Percentiles rank a stretch among this genome's conserved stretches.
phyloP scores from a whole-genome alignment of 768 basidiomycete species.

The Lentinula guzmanii region DNA sequence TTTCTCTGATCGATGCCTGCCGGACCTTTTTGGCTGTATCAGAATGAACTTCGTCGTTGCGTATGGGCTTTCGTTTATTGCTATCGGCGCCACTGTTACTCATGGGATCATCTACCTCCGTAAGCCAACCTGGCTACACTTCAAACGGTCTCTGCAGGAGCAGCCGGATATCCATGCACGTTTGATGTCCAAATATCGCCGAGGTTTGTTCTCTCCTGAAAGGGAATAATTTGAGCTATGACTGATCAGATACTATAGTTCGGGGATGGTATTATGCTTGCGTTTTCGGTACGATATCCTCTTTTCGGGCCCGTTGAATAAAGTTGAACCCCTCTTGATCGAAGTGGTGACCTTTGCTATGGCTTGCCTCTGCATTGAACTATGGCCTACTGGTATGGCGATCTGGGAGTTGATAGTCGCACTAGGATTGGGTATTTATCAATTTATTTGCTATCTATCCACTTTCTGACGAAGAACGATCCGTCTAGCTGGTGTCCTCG shows the following conservation, averaged over 20 bases:
- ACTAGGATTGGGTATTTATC: slow-evolving; percentile 13
- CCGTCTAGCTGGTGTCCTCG: slow-evolving; percentile 18
- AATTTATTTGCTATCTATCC: slow-evolving; percentile 7
- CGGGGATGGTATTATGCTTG: slow-evolving; percentile 48
- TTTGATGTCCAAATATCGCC: slow-evolving; percentile 51
- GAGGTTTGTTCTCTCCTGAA: slow-evolving; percentile 27
- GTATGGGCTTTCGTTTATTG: slow-evolving; percentile 29
- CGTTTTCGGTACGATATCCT: slow-evolving; percentile 26
- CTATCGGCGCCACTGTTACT: slow-evolving; percentile 29
- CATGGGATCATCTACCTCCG: slow-evolving; percentile 49
- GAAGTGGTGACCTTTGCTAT: slow-evolving; percentile 24
- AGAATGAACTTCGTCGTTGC: slow-evolving; percentile 3
- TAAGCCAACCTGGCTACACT: slow-evolving; percentile 49
- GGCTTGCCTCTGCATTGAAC: slow-evolving; percentile 26
- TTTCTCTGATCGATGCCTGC: neutral
- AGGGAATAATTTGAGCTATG: neutral
- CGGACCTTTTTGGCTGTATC: neutral
- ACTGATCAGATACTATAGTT: slow-evolving; percentile 25
- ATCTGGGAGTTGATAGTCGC: slow-evolving; percentile 29
- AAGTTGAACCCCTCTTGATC: neutral
- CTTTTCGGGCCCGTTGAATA: slow-evolving; percentile 4
- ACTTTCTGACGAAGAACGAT: neutral
- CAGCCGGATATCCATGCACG: slow-evolving; percentile 57
- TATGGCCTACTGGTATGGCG: slow-evolving; percentile 35
- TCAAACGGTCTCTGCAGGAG: slow-evolving; percentile 43